Evolutionary conservation across 768 basidiomycete species (phyloP).

Genomic region (Gyrodon lividus): DNA sequence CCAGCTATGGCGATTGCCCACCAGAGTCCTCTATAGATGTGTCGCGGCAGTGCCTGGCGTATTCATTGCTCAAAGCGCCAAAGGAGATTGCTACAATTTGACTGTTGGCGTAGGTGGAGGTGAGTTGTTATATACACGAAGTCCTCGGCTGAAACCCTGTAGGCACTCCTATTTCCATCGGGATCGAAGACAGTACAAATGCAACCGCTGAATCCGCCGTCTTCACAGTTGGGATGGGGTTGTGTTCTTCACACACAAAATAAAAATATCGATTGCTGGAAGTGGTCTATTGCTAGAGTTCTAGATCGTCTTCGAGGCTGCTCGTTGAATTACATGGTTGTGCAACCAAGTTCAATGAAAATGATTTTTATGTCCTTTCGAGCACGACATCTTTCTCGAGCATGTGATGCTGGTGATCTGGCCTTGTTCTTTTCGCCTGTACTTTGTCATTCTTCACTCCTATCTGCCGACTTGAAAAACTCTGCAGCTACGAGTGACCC

Average conservation of each 20-base stretch:
- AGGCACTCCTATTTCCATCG: background rate
- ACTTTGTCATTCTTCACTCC: no score
- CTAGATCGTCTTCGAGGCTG: no score
- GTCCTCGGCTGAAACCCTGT: background rate
- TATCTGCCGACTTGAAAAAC: no score
- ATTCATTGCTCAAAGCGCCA: background rate
- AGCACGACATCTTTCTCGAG: no score
- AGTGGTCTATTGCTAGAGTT: background rate
- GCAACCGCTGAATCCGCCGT: background rate
- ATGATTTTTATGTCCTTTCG: no score
- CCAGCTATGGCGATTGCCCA: background rate
- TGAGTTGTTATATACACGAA: background rate
- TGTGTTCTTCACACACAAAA: background rate
- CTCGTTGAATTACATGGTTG: no score
- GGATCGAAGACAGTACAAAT: slow-evolving; percentile 1
- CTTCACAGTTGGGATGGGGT: background rate
- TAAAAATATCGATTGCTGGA: no score
- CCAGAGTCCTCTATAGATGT: background rate
- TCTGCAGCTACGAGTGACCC: no score
- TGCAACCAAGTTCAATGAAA: no score
- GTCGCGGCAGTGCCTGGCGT: background rate
- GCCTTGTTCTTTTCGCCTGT: no score
- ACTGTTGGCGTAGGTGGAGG: background rate
- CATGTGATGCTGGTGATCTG: no score
- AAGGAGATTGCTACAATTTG: background rate